Evolutionary conservation across 345 rosid genomes (phyloP).

Genomic region (Anacardium occidentale): DNA sequence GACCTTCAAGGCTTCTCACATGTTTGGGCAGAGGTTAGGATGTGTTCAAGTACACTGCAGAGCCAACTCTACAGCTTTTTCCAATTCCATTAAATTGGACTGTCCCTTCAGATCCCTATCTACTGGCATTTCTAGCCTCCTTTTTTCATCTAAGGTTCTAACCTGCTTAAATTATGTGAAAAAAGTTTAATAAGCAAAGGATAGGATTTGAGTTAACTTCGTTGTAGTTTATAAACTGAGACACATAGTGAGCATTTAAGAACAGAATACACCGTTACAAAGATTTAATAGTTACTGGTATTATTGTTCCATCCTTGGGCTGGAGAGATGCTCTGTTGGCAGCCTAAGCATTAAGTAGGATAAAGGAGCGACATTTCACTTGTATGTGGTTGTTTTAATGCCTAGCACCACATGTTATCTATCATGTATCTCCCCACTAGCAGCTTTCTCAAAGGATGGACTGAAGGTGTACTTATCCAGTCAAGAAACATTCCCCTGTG

Average conservation of each 20-base stretch:
- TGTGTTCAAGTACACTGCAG: constrained; percentile 74
- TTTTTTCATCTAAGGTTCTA: constrained; percentile 69
- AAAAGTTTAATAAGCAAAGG: background rate
- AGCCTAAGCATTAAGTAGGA: background rate
- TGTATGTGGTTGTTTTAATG: background rate
- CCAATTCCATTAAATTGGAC: constrained; percentile 64
- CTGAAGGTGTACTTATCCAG: constrained; percentile 48
- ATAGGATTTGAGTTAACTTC: background rate
- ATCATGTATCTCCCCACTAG: background rate
- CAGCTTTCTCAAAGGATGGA: background rate
- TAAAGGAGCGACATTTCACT: background rate
- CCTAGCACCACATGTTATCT: no score
- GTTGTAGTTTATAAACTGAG: background rate
- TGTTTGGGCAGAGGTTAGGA: constrained; percentile 70
- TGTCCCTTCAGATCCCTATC: constrained; percentile 79
- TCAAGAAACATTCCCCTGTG: constrained; percentile 90
- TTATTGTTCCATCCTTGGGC: no score
- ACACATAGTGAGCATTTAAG: background rate
- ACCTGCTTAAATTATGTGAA: constrained; percentile 45
- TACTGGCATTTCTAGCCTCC: constrained; percentile 59
- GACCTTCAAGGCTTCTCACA: constrained; percentile 72
- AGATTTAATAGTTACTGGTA: no score
- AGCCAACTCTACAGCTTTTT: constrained; percentile 65
- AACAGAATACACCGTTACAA: no score
- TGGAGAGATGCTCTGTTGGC: no score